Conservation (phyloP, 2,329 filamentous ascomycete genomes). For the Stromatinia cepivora region DNA sequence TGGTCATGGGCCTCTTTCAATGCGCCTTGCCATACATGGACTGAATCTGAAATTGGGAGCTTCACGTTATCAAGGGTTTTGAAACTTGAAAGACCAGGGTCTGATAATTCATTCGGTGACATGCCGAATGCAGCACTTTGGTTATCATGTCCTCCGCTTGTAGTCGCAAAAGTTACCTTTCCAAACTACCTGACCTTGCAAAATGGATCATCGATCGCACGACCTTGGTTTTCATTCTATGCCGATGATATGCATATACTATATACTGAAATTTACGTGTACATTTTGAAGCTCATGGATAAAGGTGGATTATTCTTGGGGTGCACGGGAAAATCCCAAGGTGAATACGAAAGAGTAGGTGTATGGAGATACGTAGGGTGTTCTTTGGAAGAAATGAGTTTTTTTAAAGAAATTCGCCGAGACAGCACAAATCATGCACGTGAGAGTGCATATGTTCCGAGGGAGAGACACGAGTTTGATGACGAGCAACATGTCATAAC, state of each 20-base stretch:
- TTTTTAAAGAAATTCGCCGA: no score
- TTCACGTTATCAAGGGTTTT: background rate
- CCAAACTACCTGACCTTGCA: background rate
- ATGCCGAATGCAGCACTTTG: background rate
- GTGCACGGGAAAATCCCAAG: background rate
- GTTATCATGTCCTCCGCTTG: background rate
- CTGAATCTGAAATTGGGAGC: no score
- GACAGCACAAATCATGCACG: background rate
- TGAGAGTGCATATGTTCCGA: background rate
- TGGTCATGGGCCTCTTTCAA: background rate
- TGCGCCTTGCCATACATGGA: no score
- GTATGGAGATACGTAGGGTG: background rate
- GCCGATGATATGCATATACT: no score
- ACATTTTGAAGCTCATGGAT: background rate
- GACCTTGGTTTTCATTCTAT: no score
- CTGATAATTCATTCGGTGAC: background rate
- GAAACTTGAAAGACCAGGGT: background rate
- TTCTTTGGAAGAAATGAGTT: no score
- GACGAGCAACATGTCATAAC: background rate
- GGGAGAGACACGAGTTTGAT: background rate
- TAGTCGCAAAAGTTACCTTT: fast-evolving
- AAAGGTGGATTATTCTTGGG: background rate
- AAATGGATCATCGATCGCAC: background rate
- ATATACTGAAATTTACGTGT: background rate
- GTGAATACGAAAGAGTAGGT: background rate